These are phyloP conservation scores for Picea glauca DNA, from an alignment of 75 land plant genomes.

Conservation along the genomic window DNA sequence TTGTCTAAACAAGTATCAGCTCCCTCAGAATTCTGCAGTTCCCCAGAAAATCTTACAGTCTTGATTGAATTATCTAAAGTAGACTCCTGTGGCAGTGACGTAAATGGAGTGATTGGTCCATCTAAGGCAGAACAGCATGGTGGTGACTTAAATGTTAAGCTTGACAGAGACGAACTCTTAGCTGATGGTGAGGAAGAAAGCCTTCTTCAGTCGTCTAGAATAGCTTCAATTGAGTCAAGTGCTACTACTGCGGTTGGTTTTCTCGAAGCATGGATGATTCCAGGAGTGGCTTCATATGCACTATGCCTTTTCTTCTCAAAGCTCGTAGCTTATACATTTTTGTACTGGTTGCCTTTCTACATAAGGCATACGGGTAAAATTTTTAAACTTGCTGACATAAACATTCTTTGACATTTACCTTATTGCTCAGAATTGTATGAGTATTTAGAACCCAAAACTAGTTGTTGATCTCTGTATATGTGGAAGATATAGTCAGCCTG, in stretches of 20 bases:
- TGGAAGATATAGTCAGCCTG: too few relatives aligned
- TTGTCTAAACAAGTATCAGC: background rate
- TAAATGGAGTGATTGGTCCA: background rate
- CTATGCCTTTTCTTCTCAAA: conserved; percentile 92
- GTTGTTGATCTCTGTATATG: too few relatives aligned
- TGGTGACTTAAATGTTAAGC: conserved; percentile 17
- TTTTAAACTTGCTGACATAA: background rate
- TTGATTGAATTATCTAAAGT: background rate
- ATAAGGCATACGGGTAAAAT: conserved; percentile 80
- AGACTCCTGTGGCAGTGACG: too few relatives aligned
- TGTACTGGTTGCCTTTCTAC: conserved; percentile 99
- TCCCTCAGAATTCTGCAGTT: background rate
- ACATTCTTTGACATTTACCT: too few relatives aligned
- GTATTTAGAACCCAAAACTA: too few relatives aligned
- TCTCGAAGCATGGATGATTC: conserved; percentile 87
- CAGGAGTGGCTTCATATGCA: conserved; percentile 95
- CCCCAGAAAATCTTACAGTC: background rate
- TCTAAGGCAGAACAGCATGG: conserved; percentile 1
- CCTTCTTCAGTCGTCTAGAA: background rate
- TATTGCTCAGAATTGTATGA: too few relatives aligned
- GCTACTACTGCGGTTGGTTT: conserved; percentile 62
- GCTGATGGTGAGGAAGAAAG: conserved; percentile 20
- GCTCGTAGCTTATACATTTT: conserved; percentile 93
- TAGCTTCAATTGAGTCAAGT: too few relatives aligned
- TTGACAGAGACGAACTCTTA: conserved; percentile 1